These are phyloP conservation scores for Cairneyella variabilis DNA, from an alignment of 495 filamentous ascomycete species.

Conservation along the genomic window DNA sequence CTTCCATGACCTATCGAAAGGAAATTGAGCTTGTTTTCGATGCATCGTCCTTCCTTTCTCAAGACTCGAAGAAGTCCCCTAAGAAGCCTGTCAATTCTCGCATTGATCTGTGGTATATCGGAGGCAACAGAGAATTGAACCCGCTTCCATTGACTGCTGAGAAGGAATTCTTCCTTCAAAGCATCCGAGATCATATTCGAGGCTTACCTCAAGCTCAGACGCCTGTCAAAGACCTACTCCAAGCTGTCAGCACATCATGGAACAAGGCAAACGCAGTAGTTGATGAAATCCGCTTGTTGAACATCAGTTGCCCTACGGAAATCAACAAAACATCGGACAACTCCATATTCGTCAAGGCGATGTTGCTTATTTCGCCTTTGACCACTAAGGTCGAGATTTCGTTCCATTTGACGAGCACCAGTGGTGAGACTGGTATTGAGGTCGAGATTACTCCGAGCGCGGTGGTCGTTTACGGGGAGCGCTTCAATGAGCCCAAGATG, in stretches of 20 bases:
- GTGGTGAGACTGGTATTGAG: constrained; percentile 37
- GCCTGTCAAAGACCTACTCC: constrained; percentile 50
- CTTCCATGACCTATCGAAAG: constrained; percentile 75
- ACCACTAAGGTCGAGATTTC: constrained; percentile 57
- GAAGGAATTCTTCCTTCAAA: constrained; percentile 68
- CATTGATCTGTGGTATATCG: constrained; percentile 53
- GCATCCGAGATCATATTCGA: constrained; percentile 55
- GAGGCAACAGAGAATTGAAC: constrained; percentile 43
- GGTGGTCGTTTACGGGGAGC: constrained; percentile 62
- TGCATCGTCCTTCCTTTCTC: constrained; percentile 50
- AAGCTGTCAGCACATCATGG: constrained; percentile 56
- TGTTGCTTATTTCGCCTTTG: constrained; percentile 52
- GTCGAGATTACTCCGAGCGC: constrained; percentile 36
- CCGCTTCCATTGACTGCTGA: constrained; percentile 45
- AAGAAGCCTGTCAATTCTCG: constrained; percentile 27
- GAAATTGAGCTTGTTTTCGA: constrained; percentile 78
- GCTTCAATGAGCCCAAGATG: constrained; percentile 61
- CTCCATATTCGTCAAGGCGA: constrained; percentile 45
- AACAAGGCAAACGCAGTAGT: constrained; percentile 47
- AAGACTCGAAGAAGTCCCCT: constrained; percentile 14
- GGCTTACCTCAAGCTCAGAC: constrained; percentile 45
- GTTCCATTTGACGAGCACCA: constrained; percentile 34
- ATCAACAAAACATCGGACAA: constrained; percentile 52
- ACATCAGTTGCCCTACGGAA: constrained; percentile 49
- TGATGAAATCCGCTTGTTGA: constrained; percentile 51